Conservation (phyloP, 257 asterid species). For the Salvia rosmarinus region DNA sequence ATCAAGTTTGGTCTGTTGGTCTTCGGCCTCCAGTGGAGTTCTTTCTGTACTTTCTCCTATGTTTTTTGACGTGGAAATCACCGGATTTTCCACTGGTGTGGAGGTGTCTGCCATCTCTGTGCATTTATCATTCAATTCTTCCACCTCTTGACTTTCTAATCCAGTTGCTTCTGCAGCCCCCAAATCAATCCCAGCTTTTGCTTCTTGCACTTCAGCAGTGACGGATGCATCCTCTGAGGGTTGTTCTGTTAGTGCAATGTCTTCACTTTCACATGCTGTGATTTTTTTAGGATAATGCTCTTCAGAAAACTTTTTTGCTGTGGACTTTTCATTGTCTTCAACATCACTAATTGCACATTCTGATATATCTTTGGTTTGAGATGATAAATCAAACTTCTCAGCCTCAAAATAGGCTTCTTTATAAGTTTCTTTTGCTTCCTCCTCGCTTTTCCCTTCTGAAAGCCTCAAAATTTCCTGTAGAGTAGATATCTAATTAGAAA, state of each 20-base stretch:
- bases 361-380: conserved; percentile 25
- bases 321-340: conserved; percentile 20
- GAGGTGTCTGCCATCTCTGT: conserved; percentile 23
- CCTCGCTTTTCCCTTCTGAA: conserved; percentile 33
- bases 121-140: conserved; percentile 23
- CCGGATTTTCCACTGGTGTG: conserved; percentile 16
- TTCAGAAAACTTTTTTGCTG: conserved; percentile 25
- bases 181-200: conserved; percentile 15
- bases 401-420: conserved; percentile 31
- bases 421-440: conserved; percentile 31
- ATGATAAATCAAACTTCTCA: conserved; percentile 29
- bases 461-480: conserved; percentile 42
- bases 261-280: conserved; percentile 21
- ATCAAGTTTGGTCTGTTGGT: conserved; percentile 30
- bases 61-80: conserved; percentile 20
- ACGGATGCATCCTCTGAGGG: conserved; percentile 27
- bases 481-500: conserved; percentile 14
- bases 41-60: conserved; percentile 12
- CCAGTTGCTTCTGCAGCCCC: conserved; percentile 30
- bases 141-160: conserved; percentile 27
- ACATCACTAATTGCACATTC: conserved; percentile 26
- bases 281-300: conserved; percentile 26
- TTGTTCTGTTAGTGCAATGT: conserved; percentile 29
- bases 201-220: conserved; percentile 32
- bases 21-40: conserved; percentile 27